Base-by-base conservation (phyloP, 257 asterid genomes). In the Marsdenia floribunda region DNA sequence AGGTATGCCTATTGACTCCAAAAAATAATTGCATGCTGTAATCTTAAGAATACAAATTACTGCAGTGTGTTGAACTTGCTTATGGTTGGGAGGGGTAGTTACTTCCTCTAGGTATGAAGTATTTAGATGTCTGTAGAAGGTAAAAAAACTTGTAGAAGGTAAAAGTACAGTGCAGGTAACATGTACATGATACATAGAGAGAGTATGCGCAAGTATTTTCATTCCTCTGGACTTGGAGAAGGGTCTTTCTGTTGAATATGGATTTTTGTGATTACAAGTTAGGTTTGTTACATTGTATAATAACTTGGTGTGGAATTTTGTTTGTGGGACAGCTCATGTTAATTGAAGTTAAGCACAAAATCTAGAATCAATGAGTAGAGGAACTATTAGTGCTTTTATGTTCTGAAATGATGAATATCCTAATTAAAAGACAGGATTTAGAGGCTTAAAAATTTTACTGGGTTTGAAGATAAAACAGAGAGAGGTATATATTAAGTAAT, bases 1-100 rank as follows among this genome's bases (percentile, higher is more conserved):
- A 91, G 97, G 97, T 93, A 85, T 76, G 55, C 35, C 52, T n/a
- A 10, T 60, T 5, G 26, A 37, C 49, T 65, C 47, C 26, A 65
- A 16, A 7, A 47, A 35, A 16, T 64, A 11, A 35, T 44, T n/a
- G n/a, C 18, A 46, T 65, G 50, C 42, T 2, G 4, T 3, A 63
- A 63, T 35, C 47, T 33, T 63, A 63, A 15, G 33, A 63, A 16
- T 42, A 35, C 4, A 63, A 29, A 37, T 61, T 61, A 37, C 42
- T 61, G 67, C n/a, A 29, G 7, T 26, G 8, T 14, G 16, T 61
- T 61, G 60, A 54, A 54, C 60, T 54, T 61, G 68, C n/a, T 29
- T 29, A 3, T 26, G 67, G 8, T 26, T 18, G 67, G 67, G 67
- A 60, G 9, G 40, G 42, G 19, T 60, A 40, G 67, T 38, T 3